phyloP scores from a whole-genome alignment of 768 basidiomycete genomes.

The Auricularia auricula-judae region DNA sequence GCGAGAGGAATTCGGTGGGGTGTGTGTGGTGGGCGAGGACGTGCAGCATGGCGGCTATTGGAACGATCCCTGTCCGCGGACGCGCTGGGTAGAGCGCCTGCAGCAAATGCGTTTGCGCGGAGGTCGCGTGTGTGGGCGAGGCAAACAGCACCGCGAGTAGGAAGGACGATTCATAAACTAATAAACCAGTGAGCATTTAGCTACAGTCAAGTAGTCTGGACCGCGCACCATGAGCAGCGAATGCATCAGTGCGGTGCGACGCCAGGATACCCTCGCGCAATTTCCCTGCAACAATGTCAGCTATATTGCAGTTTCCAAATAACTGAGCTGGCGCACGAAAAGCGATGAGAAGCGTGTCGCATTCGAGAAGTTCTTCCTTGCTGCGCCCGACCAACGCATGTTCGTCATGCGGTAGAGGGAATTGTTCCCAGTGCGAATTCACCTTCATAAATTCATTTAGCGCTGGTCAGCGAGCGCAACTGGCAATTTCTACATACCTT shows the following conservation, averaged over 20 bases:
- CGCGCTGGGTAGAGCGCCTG: not conserved
- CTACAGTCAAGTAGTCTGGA: not conserved
- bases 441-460: not conserved
- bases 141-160: not conserved
- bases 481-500: too few species aligned
- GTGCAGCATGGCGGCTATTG: not conserved
- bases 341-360: not conserved
- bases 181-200: too few species aligned
- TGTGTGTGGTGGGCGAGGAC: not conserved
- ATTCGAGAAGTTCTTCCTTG: not conserved
- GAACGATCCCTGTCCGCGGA: not conserved
- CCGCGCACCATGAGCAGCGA: not conserved
- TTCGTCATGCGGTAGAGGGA: not conserved
- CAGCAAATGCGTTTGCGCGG: not conserved
- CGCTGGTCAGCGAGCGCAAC: too few species aligned
- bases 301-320: too few species aligned
- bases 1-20: not conserved
- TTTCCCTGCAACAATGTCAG: not conserved
- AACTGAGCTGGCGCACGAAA: not conserved
- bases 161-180: constrained; percentile 3
- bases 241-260: not conserved
- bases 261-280: constrained; percentile 3
- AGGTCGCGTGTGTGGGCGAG: not conserved
- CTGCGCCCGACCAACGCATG: not conserved
- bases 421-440: not conserved